Evolutionary conservation across 2,329 filamentous ascomycete species (phyloP).

Genomic region (Pyricularia grisea): DNA sequence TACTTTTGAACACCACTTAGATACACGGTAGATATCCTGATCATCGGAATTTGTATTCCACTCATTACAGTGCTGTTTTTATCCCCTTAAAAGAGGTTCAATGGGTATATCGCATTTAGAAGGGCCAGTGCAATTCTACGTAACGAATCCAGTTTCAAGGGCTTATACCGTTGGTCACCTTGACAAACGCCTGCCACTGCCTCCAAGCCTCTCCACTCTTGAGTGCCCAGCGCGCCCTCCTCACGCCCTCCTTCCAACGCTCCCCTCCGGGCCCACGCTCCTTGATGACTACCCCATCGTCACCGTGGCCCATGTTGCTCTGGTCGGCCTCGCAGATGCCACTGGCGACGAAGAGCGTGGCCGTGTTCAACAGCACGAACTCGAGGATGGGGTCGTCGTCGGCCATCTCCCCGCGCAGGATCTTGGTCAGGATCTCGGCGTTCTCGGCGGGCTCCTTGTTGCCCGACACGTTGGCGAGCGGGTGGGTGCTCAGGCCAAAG

Average conservation of each 20-base stretch:
- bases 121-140: neutral
- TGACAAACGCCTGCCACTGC: constrained; percentile 76
- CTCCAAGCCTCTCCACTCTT: constrained; percentile 77
- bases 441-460: constrained; percentile 84
- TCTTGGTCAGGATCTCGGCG: constrained; percentile 68
- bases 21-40: neutral
- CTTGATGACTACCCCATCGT: constrained; percentile 70
- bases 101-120: neutral
- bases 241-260: constrained; percentile 90
- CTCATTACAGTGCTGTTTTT: neutral
- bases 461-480: constrained; percentile 68
- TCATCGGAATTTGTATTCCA: neutral
- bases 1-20: neutral
- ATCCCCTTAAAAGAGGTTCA: neutral
- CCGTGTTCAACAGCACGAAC: constrained; percentile 92
- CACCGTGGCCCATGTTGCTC: constrained; percentile 69
- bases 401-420: constrained; percentile 64
- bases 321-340: constrained; percentile 79
- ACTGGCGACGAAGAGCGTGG: constrained; percentile 74
- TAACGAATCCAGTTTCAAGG: neutral
- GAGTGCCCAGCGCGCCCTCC: constrained; percentile 80
- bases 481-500: constrained; percentile 71
- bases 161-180: constrained; percentile 54
- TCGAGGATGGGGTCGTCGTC: constrained; percentile 77
- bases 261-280: constrained; percentile 79